Evolutionary conservation across 345 rosid genomes (phyloP).

Genomic region (Populus euphratica): DNA sequence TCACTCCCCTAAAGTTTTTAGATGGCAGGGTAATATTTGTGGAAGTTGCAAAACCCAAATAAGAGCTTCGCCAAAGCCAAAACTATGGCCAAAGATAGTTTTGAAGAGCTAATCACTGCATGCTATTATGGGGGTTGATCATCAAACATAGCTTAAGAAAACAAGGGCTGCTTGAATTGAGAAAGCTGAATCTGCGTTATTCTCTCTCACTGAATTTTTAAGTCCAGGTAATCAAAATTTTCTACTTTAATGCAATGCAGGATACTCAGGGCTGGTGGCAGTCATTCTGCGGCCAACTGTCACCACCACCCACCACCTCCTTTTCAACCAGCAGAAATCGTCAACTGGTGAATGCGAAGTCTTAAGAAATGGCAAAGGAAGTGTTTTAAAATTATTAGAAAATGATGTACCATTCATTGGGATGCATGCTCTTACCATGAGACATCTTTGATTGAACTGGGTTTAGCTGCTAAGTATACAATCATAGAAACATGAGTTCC

Average conservation of each 20-base stretch:
- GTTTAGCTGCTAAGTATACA: background rate
- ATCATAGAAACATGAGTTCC: background rate
- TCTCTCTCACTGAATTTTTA: too few species aligned
- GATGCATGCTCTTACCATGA: background rate
- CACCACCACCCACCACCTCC: too few species aligned
- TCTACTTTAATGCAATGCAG: too few species aligned
- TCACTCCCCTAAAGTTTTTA: conserved; percentile 46
- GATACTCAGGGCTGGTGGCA: too few species aligned
- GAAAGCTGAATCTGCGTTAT: too few species aligned
- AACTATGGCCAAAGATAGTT: conserved; percentile 26
- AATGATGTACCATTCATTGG: background rate
- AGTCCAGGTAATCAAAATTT: too few species aligned
- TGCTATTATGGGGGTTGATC: background rate
- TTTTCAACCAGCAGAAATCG: too few species aligned
- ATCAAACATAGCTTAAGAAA: background rate
- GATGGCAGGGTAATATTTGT: conserved; percentile 86
- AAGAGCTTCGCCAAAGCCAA: conserved; percentile 44
- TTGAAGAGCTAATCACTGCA: background rate
- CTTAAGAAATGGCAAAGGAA: too few species aligned
- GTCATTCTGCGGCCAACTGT: too few species aligned
- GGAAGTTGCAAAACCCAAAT: conserved; percentile 62
- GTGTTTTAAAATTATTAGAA: too few species aligned
- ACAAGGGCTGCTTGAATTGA: background rate
- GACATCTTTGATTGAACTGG: background rate
- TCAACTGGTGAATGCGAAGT: too few species aligned